phyloP scores from a whole-genome alignment of 202 grass and related monocot genomes.

The Dendrocalamus latiflorus region DNA sequence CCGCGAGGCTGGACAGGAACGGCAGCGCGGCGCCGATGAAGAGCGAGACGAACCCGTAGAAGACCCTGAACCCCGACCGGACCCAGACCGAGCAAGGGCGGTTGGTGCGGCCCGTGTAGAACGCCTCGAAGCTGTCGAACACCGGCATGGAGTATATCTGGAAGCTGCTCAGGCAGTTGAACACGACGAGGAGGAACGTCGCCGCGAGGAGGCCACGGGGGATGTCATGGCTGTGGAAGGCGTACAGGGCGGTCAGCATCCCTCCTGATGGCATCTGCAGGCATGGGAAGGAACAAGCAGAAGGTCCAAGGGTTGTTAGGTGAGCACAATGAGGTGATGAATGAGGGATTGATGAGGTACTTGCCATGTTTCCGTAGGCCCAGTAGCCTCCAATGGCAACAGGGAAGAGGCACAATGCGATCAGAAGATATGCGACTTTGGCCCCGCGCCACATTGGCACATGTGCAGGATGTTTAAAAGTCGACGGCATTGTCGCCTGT shows the following conservation, averaged over 20 bases:
- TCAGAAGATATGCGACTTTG: conserved; percentile 75
- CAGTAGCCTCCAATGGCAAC: conserved; percentile 89
- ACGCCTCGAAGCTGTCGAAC: conserved; percentile 91
- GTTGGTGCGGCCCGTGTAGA: no score
- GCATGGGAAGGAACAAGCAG: conserved; percentile 9
- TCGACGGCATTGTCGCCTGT: conserved; percentile 96
- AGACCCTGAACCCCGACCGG: conserved; percentile 74
- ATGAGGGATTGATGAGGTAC: conserved; percentile 31
- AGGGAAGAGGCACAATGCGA: conserved; percentile 91
- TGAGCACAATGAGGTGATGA: not conserved
- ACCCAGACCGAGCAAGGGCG: conserved; percentile 89
- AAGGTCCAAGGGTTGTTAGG: conserved; percentile 7
- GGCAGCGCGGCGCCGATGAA: conserved; percentile 91
- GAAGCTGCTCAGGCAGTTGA: conserved; percentile 97
- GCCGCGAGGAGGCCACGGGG: conserved; percentile 54
- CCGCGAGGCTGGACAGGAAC: conserved; percentile 86
- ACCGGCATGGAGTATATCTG: conserved; percentile 99
- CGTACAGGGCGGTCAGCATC: conserved; percentile 71
- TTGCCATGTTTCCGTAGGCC: conserved; percentile 95
- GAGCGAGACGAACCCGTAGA: conserved; percentile 83
- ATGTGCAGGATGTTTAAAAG: conserved; percentile 96
- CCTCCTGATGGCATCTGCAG: conserved; percentile 82
- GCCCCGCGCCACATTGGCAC: conserved; percentile 96
- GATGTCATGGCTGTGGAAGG: conserved; percentile 83
- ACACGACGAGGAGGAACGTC: conserved; percentile 86